phyloP scores from a whole-genome alignment of 2,329 filamentous ascomycete species.

The Lachnellula cervina region DNA sequence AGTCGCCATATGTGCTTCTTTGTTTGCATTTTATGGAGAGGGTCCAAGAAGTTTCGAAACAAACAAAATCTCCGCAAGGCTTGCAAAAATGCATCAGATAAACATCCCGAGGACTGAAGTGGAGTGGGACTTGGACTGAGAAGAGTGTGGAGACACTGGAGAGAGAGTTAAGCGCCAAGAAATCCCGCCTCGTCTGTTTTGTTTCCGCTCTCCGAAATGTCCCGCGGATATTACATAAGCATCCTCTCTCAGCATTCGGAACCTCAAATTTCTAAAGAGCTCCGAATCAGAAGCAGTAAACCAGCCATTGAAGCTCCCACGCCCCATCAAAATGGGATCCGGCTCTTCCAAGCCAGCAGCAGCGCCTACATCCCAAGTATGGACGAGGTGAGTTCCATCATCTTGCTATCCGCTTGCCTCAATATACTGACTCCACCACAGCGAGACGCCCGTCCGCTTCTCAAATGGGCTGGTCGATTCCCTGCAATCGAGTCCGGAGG shows the following conservation, averaged over 20 bases:
- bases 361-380: constrained; percentile 26
- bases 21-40: too few species aligned
- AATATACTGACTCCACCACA: constrained; percentile 29
- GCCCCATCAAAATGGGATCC: constrained; percentile 28
- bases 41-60: too few species aligned
- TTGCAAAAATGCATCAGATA: too few species aligned
- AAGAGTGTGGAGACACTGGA: neutral
- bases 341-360: constrained; percentile 27
- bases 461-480: constrained; percentile 79
- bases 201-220: neutral
- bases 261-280: constrained; percentile 15
- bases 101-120: too few species aligned
- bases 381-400: constrained; percentile 22
- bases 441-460: constrained; percentile 61
- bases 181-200: neutral
- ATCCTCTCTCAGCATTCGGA: constrained; percentile 1
- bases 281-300: constrained; percentile 4
- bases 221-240: constrained; percentile 4
- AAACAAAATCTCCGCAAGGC: too few species aligned
- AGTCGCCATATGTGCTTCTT: too few species aligned
- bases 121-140: too few species aligned
- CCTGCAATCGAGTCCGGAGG: constrained; percentile 80
- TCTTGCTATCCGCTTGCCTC: neutral
- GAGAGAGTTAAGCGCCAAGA: neutral
- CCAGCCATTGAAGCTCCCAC: constrained; percentile 6